Conservation (phyloP, 768 basidiomycete genomes). For the Saitozyma sp. region DNA sequence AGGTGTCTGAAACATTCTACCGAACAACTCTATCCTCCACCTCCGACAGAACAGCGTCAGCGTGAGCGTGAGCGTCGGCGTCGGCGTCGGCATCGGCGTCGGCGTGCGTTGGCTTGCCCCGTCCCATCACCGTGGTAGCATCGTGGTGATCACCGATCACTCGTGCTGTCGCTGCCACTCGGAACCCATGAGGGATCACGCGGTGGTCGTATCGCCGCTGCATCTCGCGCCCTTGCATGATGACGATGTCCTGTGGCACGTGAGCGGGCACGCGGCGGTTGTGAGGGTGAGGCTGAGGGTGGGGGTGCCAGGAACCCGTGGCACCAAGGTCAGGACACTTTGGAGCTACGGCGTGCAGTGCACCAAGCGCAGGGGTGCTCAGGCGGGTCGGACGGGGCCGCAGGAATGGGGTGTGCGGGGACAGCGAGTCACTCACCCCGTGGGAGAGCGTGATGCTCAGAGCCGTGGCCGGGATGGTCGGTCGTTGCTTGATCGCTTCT, state of each 20-base stretch:
- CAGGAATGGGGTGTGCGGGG: no score
- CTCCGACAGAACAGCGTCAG: no score
- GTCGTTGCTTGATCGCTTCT: background rate
- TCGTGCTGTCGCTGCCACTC: conserved; percentile 38
- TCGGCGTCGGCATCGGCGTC: no score
- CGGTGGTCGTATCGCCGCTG: conserved; percentile 40
- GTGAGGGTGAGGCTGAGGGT: no score
- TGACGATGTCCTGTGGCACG: conserved; percentile 31
- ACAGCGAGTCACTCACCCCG: conserved; percentile 30
- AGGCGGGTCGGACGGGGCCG: no score
- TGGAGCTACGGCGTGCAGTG: background rate
- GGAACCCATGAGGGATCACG: conserved; percentile 31
- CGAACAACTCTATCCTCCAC: no score
- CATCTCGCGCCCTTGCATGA: conserved; percentile 37
- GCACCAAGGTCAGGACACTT: background rate
- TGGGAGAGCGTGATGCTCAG: conserved; percentile 33
- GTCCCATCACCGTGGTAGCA: conserved; percentile 2
- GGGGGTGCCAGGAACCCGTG: no score
- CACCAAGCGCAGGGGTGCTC: no score
- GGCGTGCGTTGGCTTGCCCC: background rate
- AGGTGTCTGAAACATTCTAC: no score
- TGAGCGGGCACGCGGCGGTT: background rate
- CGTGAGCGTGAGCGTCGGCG: no score
- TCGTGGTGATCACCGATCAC: conserved; percentile 15
- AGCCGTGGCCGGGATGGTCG: conserved; percentile 3